These are phyloP conservation scores for Taiwanofungus camphoratus DNA, from an alignment of 1,284 basidiomycete genomes.

Conservation along the genomic window DNA sequence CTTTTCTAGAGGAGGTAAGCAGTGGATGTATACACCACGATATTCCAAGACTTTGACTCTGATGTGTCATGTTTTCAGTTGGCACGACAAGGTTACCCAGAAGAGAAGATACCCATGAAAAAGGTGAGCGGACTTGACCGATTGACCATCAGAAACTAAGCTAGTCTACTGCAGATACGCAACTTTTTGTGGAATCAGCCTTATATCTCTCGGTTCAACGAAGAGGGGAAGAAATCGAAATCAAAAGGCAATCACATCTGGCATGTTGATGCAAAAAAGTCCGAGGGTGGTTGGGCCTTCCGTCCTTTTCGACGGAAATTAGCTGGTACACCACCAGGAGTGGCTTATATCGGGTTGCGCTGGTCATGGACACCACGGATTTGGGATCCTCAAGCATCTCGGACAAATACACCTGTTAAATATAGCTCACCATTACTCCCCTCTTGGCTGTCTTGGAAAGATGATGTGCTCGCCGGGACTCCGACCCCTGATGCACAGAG, in stretches of 20 bases:
- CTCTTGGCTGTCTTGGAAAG: constrained; percentile 85
- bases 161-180: constrained; percentile 74
- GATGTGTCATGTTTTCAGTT: constrained; percentile 40
- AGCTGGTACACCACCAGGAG: constrained; percentile 72
- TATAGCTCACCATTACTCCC: constrained; percentile 82
- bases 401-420: constrained; percentile 71
- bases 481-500: constrained; percentile 68
- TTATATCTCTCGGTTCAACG: constrained; percentile 96
- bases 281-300: constrained; percentile 84
- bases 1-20: constrained; percentile 87
- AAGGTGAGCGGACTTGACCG: constrained; percentile 59
- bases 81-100: constrained; percentile 72
- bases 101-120: constrained; percentile 86
- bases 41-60: constrained; percentile 4
- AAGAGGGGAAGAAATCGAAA: constrained; percentile 99
- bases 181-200: constrained; percentile 95
- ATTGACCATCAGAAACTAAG: no score
- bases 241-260: constrained; percentile 99
- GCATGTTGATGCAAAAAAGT: constrained; percentile 95
- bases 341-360: constrained; percentile 78
- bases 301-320: constrained; percentile 86
- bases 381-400: constrained; percentile 93
- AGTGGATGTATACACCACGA: constrained; percentile 4
- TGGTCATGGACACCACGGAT: constrained; percentile 94
- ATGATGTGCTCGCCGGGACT: constrained; percentile 67